Base-by-base conservation (phyloP, 306 rosid genomes). In the Ormosia emarginata region DNA sequence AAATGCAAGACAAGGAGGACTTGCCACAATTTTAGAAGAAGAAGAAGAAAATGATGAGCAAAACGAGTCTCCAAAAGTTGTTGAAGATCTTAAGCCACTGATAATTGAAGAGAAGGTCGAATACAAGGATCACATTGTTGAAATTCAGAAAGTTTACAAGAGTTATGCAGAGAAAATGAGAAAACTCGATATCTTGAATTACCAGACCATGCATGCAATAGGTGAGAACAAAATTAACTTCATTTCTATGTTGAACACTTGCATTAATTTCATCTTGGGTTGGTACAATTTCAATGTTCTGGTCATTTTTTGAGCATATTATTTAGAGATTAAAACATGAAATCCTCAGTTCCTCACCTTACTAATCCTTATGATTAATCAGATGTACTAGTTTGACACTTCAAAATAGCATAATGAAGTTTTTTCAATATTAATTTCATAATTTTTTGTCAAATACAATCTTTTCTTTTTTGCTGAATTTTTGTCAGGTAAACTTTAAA, bases 21-120 rank as follows among this genome's bases (percentile, higher is more conserved):
- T 93, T 78, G 85, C 94, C 1, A 90, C 98, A 37, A 93, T 93
- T 74, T 79, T 85, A 56, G 98, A 93, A 75, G 98, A 93, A 73
- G 97, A 89, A 41, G 94, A 90, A 24, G 77, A 77, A 14, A n/a
- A n/a, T n/a, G 78, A 87, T 1, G 71, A 59, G 18, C 84, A 79
- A 34, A 33, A 57, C 3, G 88, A 86, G 55, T 75, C 91, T n/a
- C 87, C 89, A 17, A 72, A 18, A 43, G 15, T 72, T 67, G 82
- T 78, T 77, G 85, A 82, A 68, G 83, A 71, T 85, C 80, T 87
- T 24, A 87, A 71, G 85, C 93, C 90, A 17, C 10, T 84, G 86
- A 88, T 78, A 79, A 81, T 91, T 33, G 89, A 89, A 9, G 82
- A 86, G 56, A 93, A 90, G 81, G 18, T 69, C 0, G 90, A 84